Conservation (phyloP, 441 rosid genomes). For the Breynia disticha region DNA sequence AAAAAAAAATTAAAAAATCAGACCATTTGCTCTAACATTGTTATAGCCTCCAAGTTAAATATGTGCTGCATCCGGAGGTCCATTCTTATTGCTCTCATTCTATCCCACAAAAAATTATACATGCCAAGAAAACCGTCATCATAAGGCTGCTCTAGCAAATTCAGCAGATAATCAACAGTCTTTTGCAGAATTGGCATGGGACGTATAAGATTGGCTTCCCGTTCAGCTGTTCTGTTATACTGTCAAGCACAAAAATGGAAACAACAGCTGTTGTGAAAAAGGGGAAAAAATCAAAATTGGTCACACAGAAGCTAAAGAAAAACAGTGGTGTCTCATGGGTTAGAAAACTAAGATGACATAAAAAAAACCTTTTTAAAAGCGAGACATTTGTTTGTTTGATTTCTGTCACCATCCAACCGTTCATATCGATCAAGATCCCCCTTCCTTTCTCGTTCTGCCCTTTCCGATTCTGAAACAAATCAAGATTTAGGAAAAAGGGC, state of each 20-base stretch:
- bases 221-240: constrained; percentile 92
- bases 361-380: constrained; percentile 78
- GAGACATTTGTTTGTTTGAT: constrained; percentile 71
- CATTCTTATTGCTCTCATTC: constrained; percentile 97
- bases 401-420: constrained; percentile 90
- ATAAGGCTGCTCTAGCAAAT: constrained; percentile 77
- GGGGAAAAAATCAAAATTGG: constrained; percentile 18
- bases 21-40: constrained; percentile 97
- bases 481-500: constrained; percentile 12
- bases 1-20: constrained; percentile 1
- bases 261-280: constrained; percentile 1
- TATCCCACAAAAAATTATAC: constrained; percentile 95
- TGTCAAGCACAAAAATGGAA: constrained; percentile 17
- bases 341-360: constrained; percentile 3
- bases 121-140: constrained; percentile 71
- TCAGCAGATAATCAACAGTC: constrained; percentile 71
- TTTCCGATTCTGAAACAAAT: constrained; percentile 64
- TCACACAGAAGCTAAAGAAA: constrained; percentile 1
- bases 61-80: constrained; percentile 97
- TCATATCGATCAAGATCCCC: constrained; percentile 96
- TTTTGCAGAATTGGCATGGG: constrained; percentile 84
- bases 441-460: constrained; percentile 92
- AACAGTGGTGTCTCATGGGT: neutral
- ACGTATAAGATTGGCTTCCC: constrained; percentile 83
- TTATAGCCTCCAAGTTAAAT: constrained; percentile 68